phyloP scores from a whole-genome alignment of 2,329 filamentous ascomycete genomes.

The Sarocladiaceae sp. region DNA sequence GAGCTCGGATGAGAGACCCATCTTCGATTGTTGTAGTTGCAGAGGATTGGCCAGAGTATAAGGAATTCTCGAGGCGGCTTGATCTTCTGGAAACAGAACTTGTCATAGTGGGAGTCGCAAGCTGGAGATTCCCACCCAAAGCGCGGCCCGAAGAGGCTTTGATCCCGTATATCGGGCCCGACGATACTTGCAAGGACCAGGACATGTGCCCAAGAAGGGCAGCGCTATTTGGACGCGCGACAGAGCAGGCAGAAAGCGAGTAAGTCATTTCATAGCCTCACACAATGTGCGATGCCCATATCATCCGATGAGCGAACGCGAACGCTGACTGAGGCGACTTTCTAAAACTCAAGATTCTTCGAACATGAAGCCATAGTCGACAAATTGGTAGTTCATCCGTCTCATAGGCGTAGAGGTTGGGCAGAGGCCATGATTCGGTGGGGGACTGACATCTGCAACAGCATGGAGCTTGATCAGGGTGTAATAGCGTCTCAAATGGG shows the following conservation, averaged over 20 bases:
- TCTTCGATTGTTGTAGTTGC: neutral
- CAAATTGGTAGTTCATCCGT: neutral
- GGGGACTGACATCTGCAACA: neutral
- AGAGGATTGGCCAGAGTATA: neutral
- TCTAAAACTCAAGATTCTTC: neutral
- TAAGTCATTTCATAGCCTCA: too few relatives aligned
- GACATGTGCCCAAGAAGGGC: neutral
- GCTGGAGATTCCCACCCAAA: neutral
- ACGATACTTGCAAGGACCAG: neutral
- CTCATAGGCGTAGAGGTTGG: neutral
- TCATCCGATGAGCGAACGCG: too few relatives aligned
- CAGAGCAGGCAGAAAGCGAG: too few relatives aligned
- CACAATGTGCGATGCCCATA: too few relatives aligned
- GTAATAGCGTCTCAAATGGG: neutral
- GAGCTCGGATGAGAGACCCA: neutral
- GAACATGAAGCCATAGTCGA: neutral
- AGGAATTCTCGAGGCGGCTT: neutral
- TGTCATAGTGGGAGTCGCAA: neutral
- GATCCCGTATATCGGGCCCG: too few relatives aligned
- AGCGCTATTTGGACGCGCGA: too few relatives aligned
- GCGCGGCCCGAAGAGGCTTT: too few relatives aligned
- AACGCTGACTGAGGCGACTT: neutral
- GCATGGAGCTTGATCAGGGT: neutral
- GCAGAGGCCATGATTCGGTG: neutral
- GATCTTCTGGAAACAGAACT: neutral